These are phyloP conservation scores for Phoma sp. DNA, from an alignment of 2,329 filamentous ascomycete genomes.

Conservation along the genomic window DNA sequence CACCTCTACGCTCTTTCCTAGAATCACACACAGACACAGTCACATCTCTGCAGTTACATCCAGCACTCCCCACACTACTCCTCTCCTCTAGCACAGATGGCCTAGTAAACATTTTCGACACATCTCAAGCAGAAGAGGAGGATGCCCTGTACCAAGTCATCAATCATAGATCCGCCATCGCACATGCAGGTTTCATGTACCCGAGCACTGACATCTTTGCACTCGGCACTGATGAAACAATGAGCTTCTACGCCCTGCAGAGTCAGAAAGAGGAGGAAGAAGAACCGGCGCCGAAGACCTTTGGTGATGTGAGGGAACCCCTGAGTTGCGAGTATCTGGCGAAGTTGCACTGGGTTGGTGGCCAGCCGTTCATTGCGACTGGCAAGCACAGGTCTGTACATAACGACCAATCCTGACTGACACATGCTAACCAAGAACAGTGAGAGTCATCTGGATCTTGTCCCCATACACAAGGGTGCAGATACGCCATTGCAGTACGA, in stretches of 20 bases:
- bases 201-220: conserved; percentile 64
- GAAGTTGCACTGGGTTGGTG: conserved; percentile 68
- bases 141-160: conserved; percentile 80
- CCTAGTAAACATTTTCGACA: conserved; percentile 79
- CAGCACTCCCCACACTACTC: conserved; percentile 65
- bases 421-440: conserved; percentile 24
- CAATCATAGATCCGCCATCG: conserved; percentile 78
- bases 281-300: conserved; percentile 55
- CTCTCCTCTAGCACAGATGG: conserved; percentile 83
- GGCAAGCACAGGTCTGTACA: conserved; percentile 71
- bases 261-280: conserved; percentile 68
- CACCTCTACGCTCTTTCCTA: conserved; percentile 50
- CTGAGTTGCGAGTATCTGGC: conserved; percentile 78
- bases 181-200: conserved; percentile 75
- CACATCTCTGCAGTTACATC: conserved; percentile 69
- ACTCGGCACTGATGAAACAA: conserved; percentile 78
- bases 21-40: conserved; percentile 66
- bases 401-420: too few species aligned
- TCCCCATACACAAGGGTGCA: conserved; percentile 36
- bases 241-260: conserved; percentile 74
- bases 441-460: conserved; percentile 37
- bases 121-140: conserved; percentile 69
- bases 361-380: conserved; percentile 68
- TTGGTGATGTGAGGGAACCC: conserved; percentile 73
- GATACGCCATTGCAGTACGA: conserved; percentile 39